phyloP scores from a whole-genome alignment of 2,329 filamentous ascomycete genomes.

The Diaporthe citrichinensis region DNA sequence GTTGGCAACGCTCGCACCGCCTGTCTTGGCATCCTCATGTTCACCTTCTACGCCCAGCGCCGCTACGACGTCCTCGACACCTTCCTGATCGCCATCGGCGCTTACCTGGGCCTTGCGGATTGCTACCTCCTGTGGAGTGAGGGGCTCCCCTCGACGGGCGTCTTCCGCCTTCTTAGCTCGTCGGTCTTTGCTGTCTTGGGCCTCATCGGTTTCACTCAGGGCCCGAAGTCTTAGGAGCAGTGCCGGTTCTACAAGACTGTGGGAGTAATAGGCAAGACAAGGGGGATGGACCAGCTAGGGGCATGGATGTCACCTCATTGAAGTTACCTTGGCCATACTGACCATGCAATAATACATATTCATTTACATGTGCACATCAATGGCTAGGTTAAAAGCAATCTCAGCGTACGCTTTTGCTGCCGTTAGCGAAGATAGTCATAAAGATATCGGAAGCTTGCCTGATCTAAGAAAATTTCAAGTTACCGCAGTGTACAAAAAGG shows the following conservation, averaged over 20 bases:
- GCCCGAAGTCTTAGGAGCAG: not conserved
- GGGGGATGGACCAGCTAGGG: not conserved
- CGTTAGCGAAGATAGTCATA: no score
- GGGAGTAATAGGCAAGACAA: not conserved
- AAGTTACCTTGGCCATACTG: no score
- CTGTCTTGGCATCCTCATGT: constrained; percentile 13
- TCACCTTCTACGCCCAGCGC: not conserved
- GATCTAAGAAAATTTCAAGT: no score
- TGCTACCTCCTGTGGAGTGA: not conserved
- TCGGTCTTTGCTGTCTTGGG: constrained; percentile 8
- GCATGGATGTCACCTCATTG: not conserved
- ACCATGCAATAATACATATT: no score
- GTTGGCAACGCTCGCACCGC: constrained; percentile 12
- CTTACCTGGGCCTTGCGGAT: not conserved
- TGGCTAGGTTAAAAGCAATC: no score
- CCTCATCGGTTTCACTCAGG: not conserved
- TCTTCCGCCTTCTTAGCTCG: constrained; percentile 2
- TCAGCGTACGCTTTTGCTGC: no score
- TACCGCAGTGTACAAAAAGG: no score
- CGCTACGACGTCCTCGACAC: constrained; percentile 21
- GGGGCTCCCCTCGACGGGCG: not conserved
- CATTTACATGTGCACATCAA: no score
- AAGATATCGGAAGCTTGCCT: no score
- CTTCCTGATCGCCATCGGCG: not conserved
- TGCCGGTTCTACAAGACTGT: not conserved